These are phyloP conservation scores for Plectranthus barbatus DNA, from an alignment of 257 asterid genomes.

Conservation along the genomic window DNA sequence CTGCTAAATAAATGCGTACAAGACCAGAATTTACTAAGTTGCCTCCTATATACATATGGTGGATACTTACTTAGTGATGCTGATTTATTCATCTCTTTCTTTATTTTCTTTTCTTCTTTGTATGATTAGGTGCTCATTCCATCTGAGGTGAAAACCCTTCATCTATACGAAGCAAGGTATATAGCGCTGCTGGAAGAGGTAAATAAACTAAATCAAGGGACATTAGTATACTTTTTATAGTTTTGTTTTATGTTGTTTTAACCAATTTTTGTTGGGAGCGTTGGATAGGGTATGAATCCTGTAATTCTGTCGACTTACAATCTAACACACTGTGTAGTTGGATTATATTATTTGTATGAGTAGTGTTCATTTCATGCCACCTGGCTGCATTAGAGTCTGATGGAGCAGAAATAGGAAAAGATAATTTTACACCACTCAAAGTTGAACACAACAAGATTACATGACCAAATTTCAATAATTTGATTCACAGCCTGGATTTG, in stretches of 20 bases:
- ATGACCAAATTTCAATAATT: not conserved
- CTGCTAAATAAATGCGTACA: not conserved
- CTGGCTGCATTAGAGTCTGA: not conserved
- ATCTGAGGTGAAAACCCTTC: conserved; percentile 64
- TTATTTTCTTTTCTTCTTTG: conserved; percentile 2
- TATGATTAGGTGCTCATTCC: conserved; percentile 69
- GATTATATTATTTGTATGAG: too few species aligned
- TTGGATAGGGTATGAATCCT: not conserved
- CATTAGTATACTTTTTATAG: not conserved
- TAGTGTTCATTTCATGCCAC: not conserved
- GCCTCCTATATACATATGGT: not conserved
- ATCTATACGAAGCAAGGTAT: conserved; percentile 79
- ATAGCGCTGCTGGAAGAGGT: conserved; percentile 81
- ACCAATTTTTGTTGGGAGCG: not conserved
- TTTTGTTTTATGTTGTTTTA: not conserved
- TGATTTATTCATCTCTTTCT: not conserved
- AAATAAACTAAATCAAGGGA: conserved; percentile 1
- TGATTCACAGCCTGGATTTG: not conserved
- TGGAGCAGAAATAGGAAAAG: not conserved
- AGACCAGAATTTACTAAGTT: not conserved
- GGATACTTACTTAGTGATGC: not conserved
- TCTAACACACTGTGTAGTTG: not conserved
- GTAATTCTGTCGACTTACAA: not conserved
- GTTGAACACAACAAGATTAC: not conserved
- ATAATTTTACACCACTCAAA: not conserved